phyloP scores from a whole-genome alignment of 2,329 filamentous ascomycete species.

The Rhytidhysteron rufulum region DNA sequence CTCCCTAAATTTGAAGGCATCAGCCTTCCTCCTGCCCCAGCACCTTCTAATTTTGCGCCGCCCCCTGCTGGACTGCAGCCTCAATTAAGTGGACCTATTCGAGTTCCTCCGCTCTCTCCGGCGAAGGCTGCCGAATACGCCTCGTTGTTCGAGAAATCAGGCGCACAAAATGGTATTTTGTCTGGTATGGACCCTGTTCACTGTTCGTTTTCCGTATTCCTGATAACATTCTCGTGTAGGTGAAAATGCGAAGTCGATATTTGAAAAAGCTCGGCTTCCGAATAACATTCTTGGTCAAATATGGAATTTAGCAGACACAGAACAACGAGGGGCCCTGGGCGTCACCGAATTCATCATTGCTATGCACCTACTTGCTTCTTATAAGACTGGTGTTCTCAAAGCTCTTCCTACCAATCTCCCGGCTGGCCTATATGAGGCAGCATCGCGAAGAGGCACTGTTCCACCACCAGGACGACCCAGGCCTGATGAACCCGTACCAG shows the following conservation, averaged over 20 bases:
- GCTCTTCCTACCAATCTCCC: conserved; percentile 77
- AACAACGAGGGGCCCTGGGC: conserved; percentile 82
- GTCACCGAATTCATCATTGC: conserved; percentile 94
- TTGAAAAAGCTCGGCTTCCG: conserved; percentile 84
- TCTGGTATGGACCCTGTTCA: conserved; percentile 48
- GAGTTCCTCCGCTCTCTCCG: conserved; percentile 81
- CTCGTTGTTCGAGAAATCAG: conserved; percentile 85
- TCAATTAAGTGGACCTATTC: conserved; percentile 59
- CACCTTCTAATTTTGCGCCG: conserved; percentile 45
- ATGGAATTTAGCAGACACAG: conserved; percentile 92
- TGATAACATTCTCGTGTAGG: conserved; percentile 43
- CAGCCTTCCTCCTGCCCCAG: conserved; percentile 46
- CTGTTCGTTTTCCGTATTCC: background rate
- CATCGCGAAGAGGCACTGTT: conserved; percentile 57
- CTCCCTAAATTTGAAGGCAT: conserved; percentile 88
- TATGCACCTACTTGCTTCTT: conserved; percentile 93
- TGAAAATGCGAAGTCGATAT: conserved; percentile 87
- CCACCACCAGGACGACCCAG: conserved; percentile 42
- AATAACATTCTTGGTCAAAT: conserved; percentile 92
- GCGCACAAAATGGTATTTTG: conserved; percentile 70
- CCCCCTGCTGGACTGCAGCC: conserved; percentile 41
- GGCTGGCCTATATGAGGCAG: conserved; percentile 84
- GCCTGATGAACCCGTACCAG: conserved; percentile 50
- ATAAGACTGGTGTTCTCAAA: conserved; percentile 78
- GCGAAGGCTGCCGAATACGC: conserved; percentile 90